Base-by-base conservation (phyloP, 495 filamentous ascomycete genomes). In the Pyrenula aspistea region DNA sequence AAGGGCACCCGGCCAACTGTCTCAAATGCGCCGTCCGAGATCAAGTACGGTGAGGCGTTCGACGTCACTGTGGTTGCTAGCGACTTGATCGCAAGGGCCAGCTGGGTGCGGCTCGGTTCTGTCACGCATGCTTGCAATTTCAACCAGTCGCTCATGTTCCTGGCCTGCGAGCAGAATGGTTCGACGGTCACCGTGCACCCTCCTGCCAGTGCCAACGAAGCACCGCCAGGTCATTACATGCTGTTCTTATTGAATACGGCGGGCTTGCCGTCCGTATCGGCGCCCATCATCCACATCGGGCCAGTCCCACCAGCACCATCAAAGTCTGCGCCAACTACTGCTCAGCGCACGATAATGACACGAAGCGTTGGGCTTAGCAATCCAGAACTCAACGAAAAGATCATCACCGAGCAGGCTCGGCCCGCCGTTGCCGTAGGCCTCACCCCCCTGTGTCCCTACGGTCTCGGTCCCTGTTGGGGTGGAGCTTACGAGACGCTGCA, bases 391-490 rank as follows among this genome's bases (percentile, higher is more conserved):
- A 57, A 60, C 49, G 55, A 60, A 36, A 51, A 55, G 55, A 55
- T 57, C 23, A 36, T 60, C 49, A 51, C 54, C 24, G 58, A 60
- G 49, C 58, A 60, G 55, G 58, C 55, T 11, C 36, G 58, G 50
- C 58, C 58, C 48, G 55, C 58, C 22, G 58, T 60, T 55, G 49
- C 57, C 22, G 58, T 60, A 53, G 58, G 58, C 51, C 58, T 60
- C 50, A 60, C 58, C 49, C 55, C 58, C 57, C 22, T 54, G 24
- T 54, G 53, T 54, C 58, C 56, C 51, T 61, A 61, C 47, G 59
- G 59, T 21, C 56, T 61, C 51, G 59, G 59, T 25, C 49, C 56
- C 53, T 61, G 59, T 53, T 61, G 59, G 59, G 59, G 51, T 42
- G 59, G 51, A 51, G 59, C 57, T 55, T 57, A 59, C 49, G 59